Evolutionary conservation across 805 yeast species (phyloP), one percentile per base, ranked within the genome.

Genomic region (Suhomyces sp.): DNA sequence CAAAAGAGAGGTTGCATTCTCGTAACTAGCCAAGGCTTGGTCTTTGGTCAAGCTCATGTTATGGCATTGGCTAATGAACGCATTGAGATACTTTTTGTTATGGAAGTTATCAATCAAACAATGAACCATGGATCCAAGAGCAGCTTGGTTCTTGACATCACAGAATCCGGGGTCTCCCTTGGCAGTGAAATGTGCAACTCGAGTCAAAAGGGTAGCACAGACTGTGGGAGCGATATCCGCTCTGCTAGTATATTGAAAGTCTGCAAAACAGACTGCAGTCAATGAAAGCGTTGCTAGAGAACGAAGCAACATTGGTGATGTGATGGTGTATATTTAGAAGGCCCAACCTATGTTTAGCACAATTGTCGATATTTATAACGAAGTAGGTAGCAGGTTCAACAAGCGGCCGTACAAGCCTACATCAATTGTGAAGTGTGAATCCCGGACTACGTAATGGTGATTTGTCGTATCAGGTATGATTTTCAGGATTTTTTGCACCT

Each of bases 1-100:
- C 38, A 68, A 49, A 38, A 58, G 60, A 2, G 53, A 30, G 5
- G 75, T 56, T 5, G 75, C 76, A 44, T 67, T 69, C 4, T 49
- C 42, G 39, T 65, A 72, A 5, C 68, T 53, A 2, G 45, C 54
- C 6, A 54, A 44, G 31, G 69, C 49, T 13, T 51, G 50, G n/a
- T 53, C 56, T 22, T 32, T 29, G 0, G 73, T 65, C 28, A 62
- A 49, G 14, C 19, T 28, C 19, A 13, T 28, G n/a, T n/a, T n/a
- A n/a, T n/a, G n/a, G 13, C 25, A 23, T 11, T 13, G 13, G 9
- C 12, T 8, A 11, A 23, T 23, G 13, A 23, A 23, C 25, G 6
- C 13, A n/a, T 23, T 11, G 13, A 23, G 6, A 11, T 23, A 23
- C 6, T 11, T n/a, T 6, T n/a, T n/a, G 6, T 6, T 6, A 11